Evolutionary conservation across 768 basidiomycete genomes (phyloP).

Genomic region (Lactarius hengduanensis): DNA sequence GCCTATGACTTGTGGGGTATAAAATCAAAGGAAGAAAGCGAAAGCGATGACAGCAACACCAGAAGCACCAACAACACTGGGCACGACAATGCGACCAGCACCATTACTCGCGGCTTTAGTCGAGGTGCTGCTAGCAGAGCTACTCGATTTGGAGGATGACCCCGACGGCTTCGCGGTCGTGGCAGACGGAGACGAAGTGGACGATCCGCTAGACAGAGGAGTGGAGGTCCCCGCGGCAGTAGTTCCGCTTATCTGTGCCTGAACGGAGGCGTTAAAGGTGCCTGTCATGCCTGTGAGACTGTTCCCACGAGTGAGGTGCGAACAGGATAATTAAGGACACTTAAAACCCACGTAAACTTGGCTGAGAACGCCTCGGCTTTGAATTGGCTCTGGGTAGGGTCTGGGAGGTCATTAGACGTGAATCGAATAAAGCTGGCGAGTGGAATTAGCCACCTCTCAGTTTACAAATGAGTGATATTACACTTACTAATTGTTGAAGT

Average conservation of each 20-base stretch:
- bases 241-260: slow-evolving; percentile 60
- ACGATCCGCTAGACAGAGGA: slow-evolving; percentile 31
- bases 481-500: slow-evolving; percentile 54
- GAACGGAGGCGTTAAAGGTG: slow-evolving; percentile 53
- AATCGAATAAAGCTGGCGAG: slow-evolving; percentile 70
- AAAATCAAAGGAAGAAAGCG: slow-evolving; percentile 16
- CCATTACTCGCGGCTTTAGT: slow-evolving; percentile 17
- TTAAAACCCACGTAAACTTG: slow-evolving; percentile 60
- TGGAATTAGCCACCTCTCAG: background rate
- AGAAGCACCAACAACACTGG: slow-evolving; percentile 29
- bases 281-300: slow-evolving; percentile 75
- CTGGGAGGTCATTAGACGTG: slow-evolving; percentile 56
- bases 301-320: slow-evolving; percentile 13
- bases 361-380: slow-evolving; percentile 74
- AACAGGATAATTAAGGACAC: background rate
- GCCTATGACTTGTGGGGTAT: background rate
- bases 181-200: slow-evolving; percentile 11
- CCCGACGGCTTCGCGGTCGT: slow-evolving; percentile 18
- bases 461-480: background rate
- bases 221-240: slow-evolving; percentile 36
- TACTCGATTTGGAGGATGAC: slow-evolving; percentile 21
- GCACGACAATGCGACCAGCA: slow-evolving; percentile 24
- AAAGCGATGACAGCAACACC: slow-evolving; percentile 26
- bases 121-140: slow-evolving; percentile 8
- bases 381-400: slow-evolving; percentile 51